A percentile compares a stretch with the other conserved stretches of the same genome.
Evolutionary conservation across 805 yeast genomes (phyloP).

Genomic region (Myxozyma lipomycoides): DNA sequence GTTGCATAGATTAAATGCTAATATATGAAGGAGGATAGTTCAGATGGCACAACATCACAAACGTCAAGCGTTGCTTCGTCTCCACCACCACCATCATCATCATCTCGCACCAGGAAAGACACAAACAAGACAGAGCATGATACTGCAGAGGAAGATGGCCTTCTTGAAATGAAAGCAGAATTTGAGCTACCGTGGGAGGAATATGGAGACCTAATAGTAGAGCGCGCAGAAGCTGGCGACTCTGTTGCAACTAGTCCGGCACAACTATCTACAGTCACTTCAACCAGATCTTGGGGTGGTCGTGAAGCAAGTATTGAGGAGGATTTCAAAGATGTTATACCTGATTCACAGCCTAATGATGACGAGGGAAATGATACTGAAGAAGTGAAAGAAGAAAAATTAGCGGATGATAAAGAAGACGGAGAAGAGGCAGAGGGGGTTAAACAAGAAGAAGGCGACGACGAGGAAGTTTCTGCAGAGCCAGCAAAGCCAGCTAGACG

Average conservation of each 20-base stretch:
- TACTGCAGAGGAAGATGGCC: conserved; percentile 11
- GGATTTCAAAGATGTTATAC: background rate
- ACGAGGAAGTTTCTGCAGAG: background rate
- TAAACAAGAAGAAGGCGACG: background rate
- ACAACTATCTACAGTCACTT: conserved; percentile 15
- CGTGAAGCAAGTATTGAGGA: background rate
- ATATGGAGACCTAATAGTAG: conserved; percentile 43
- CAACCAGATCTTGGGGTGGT: background rate
- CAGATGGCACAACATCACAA: conserved; percentile 14
- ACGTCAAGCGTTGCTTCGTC: conserved; percentile 3
- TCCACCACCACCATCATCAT: background rate
- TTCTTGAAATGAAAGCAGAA: conserved; percentile 27
- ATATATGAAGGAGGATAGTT: conserved; percentile 28
- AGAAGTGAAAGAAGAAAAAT: conserved; percentile 11
- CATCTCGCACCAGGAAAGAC: background rate
- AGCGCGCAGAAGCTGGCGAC: conserved; percentile 37
- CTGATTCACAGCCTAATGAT: background rate
- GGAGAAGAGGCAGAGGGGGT: conserved; percentile 23
- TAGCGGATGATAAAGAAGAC: conserved; percentile 18
- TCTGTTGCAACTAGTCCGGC: conserved; percentile 28
- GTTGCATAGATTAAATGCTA: conserved; percentile 26
- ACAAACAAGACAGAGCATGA: conserved; percentile 23
- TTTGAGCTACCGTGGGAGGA: conserved; percentile 46
- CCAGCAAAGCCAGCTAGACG: conserved; percentile 9
- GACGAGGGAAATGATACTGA: conserved; percentile 15